Base-by-base conservation (phyloP, 345 rosid species). In the Aquilaria sinensis region DNA sequence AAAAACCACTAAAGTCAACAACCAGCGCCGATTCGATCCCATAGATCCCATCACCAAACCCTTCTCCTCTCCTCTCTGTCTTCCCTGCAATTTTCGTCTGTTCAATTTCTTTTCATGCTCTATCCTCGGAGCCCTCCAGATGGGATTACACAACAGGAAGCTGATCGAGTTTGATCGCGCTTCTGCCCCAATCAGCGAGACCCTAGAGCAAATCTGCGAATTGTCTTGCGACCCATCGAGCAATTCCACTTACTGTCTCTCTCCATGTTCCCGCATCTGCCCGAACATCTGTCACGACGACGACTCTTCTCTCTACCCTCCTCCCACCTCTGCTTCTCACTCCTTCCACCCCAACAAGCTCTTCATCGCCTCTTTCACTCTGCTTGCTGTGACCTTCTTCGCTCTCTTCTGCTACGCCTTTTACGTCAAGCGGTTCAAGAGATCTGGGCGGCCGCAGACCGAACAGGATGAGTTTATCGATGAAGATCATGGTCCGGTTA, bases 401-500 rank as follows among this genome's bases (percentile, higher is more conserved):
- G 65, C 76, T 14, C 65, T 79, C 13, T 43, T 63, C 54, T 61
- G 61, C 45, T 73, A 72, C 51, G 54, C 57, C 4, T 3, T 83
- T 48, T 79, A 70, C 47, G 50, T 60, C 66, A 77, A 72, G 67
- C 67, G 49, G 55, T 76, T 23, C 10, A 48, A 33, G n/a, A 12
- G 51, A 45, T 13, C 53, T 58, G 8, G 43, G 0, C 54, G 31
- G 55, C 58, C 59, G 11, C 60, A 57, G 29, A 53, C 51, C 11
- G 61, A 57, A 1, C 62, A 58, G 33, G 80, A 74, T 58, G 80
- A 78, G 31, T 68, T 81, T 61, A 62, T 81, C 13, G 79, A 77
- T 54, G 76, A 47, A 53, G 77, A 80, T 31, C 83, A 67, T 13
- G 79, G 58, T 47, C 83, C 81, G 3, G 58, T 63, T 0, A 53